Conservation (phyloP, 2,329 filamentous ascomycete species). For the Fusarium longipes region DNA sequence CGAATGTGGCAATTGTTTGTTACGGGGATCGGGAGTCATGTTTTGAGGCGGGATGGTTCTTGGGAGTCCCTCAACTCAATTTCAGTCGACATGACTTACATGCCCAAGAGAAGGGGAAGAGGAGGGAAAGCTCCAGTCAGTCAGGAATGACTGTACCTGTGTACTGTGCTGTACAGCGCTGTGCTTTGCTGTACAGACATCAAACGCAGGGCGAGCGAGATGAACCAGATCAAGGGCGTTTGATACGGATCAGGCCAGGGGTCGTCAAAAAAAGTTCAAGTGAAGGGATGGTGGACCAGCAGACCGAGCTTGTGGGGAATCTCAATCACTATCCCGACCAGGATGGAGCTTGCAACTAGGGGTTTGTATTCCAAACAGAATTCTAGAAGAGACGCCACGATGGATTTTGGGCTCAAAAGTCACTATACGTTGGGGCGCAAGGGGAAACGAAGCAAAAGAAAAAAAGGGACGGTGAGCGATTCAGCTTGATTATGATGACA, state of each 20-base stretch:
- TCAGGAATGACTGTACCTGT: not conserved
- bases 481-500: conserved; percentile 35
- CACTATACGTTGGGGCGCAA: conserved; percentile 22
- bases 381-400: conserved; percentile 46
- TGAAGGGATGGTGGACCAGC: conserved; percentile 39
- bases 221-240: conserved; percentile 42
- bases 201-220: conserved; percentile 41
- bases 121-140: not conserved
- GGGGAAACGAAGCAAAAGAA: conserved; percentile 21
- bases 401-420: conserved; percentile 23
- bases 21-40: conserved; percentile 11
- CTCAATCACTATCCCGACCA: conserved; percentile 32
- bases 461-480: conserved; percentile 37
- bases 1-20: conserved; percentile 34
- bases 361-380: conserved; percentile 43
- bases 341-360: conserved; percentile 37
- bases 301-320: conserved; percentile 40
- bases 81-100: conserved; percentile 8
- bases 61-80: not conserved
- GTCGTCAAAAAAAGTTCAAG: conserved; percentile 11
- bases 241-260: conserved; percentile 40
- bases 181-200: not conserved
- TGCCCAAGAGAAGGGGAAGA: conserved; percentile 7
- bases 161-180: conserved; percentile 2
- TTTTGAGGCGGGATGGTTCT: conserved; percentile 22